Evolutionary conservation across 2,329 filamentous ascomycete species (phyloP).

Genomic region (Alternaria triticimaculans): DNA sequence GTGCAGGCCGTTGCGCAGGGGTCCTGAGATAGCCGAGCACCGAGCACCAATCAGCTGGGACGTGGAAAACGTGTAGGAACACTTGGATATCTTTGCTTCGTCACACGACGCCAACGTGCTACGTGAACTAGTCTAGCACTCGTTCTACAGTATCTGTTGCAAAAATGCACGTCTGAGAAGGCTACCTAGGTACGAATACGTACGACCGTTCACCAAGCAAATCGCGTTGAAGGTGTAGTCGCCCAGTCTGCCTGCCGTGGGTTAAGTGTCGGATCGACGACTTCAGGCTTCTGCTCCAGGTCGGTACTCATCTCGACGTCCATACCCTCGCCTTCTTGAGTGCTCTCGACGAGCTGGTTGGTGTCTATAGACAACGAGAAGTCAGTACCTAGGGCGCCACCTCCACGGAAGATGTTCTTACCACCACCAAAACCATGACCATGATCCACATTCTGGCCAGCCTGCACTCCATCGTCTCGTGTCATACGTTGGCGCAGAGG

Average conservation of each 20-base stretch:
- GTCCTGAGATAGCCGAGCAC: conserved; percentile 18
- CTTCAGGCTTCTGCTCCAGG: not conserved
- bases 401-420: not conserved
- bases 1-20: conserved; percentile 18
- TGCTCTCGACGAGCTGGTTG: not conserved
- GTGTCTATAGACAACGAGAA: not conserved
- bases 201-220: not conserved
- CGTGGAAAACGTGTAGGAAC: conserved; percentile 2
- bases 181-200: not conserved
- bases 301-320: not conserved
- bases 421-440: not conserved
- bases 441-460: not conserved
- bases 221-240: not conserved
- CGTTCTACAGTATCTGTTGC: not conserved
- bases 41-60: conserved; percentile 17
- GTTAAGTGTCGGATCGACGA: not conserved
- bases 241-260: not conserved
- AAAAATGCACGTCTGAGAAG: not conserved
- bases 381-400: not conserved
- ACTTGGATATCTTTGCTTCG: not conserved
- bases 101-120: not conserved
- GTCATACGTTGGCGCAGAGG: not conserved
- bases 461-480: not conserved
- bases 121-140: not conserved
- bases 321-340: not conserved